Conservation (phyloP, 768 basidiomycete genomes). For the Leccinum truebloodii region DNA sequence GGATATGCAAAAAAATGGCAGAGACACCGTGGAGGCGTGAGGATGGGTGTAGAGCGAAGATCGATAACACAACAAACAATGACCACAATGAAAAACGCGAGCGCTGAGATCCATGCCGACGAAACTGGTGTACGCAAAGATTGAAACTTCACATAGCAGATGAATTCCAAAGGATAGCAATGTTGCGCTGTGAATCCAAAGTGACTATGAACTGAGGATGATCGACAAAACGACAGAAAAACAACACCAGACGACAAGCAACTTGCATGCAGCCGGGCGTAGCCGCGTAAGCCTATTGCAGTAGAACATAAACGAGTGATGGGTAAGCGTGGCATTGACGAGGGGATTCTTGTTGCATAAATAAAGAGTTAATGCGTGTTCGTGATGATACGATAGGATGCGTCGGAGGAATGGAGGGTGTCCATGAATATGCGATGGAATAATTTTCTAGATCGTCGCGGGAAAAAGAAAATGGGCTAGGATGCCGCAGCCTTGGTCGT, state of each 20-base stretch:
- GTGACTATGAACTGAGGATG: conserved; percentile 3
- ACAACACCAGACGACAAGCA: conserved; percentile 7
- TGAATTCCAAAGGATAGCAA: conserved; percentile 18
- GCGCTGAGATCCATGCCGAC: conserved; percentile 21
- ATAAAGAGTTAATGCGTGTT: conserved; percentile 29
- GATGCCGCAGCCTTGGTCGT: too few relatives aligned
- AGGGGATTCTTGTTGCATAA: conserved; percentile 24
- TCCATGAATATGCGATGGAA: conserved; percentile 29
- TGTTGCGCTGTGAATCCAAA: conserved; percentile 17
- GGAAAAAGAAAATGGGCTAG: too few relatives aligned
- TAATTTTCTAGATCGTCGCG: conserved; percentile 17
- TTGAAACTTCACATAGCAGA: conserved; percentile 27
- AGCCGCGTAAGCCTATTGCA: conserved; percentile 5
- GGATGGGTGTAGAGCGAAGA: conserved; percentile 19
- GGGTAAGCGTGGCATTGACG: conserved; percentile 17
- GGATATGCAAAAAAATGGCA: conserved; percentile 27
- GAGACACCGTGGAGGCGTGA: conserved; percentile 7
- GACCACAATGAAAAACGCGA: conserved; percentile 13
- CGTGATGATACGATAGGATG: conserved; percentile 24
- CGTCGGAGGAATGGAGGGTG: conserved; percentile 25
- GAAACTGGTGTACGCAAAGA: conserved; percentile 21
- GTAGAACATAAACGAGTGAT: conserved; percentile 25
- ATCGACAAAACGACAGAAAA: conserved; percentile 24
- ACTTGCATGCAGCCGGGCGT: conserved; percentile 8
- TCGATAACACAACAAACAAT: conserved; percentile 22